Conservation (phyloP, 1,139 yeast genomes). For the Lodderomyces margitis region DNA sequence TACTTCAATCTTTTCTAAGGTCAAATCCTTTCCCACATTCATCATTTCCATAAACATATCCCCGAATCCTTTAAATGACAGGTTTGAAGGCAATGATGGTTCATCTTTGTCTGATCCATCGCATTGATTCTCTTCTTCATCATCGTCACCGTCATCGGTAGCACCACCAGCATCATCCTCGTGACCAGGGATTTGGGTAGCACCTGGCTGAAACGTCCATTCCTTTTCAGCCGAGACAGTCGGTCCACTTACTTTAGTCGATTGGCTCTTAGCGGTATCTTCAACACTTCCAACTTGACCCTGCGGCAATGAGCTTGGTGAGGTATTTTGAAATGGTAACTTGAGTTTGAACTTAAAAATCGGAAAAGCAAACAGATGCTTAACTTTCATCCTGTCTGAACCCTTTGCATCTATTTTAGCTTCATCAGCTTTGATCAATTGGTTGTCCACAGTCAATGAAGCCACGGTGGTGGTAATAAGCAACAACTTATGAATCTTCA, state of each 20-base stretch:
- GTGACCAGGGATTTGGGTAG: not conserved
- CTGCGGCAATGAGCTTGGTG: not conserved
- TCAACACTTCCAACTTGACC: slow-evolving; percentile 1
- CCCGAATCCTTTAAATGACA: slow-evolving; percentile 7
- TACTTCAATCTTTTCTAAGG: slow-evolving; percentile 10
- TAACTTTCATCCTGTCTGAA: not conserved
- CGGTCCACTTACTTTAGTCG: too few relatives aligned
- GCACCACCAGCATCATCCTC: not conserved
- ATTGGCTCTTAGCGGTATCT: not conserved
- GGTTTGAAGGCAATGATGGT: not conserved
- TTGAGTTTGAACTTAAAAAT: slow-evolving; percentile 3
- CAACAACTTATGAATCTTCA: slow-evolving; percentile 1
- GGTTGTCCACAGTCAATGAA: not conserved
- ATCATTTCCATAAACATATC: slow-evolving; percentile 11
- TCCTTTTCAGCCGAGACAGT: not conserved
- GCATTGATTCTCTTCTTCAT: not conserved
- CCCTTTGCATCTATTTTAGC: not conserved
- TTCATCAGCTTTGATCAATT: not conserved
- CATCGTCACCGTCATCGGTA: not conserved
- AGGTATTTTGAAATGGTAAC: slow-evolving; percentile 1
- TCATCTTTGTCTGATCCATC: not conserved
- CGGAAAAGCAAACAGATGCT: slow-evolving; percentile 1
- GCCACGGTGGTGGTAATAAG: not conserved
- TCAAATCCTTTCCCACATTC: slow-evolving; percentile 10
- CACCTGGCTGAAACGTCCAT: not conserved